Evolutionary conservation across 257 asterid genomes (phyloP).

Genomic region (Solanum tarapatanum): DNA sequence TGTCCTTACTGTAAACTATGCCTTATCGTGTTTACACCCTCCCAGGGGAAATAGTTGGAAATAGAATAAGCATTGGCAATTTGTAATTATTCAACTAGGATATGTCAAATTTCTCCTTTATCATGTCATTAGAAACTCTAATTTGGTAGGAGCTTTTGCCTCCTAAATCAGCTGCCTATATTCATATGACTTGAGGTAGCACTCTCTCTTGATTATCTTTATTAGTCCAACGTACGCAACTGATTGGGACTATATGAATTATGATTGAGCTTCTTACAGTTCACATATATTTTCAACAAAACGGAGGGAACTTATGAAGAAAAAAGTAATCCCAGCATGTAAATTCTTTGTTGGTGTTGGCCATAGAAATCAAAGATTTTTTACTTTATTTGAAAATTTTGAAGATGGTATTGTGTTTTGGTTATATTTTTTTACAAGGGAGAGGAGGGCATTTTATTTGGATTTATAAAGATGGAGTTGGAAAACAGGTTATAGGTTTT

Average conservation of each 20-base stretch:
- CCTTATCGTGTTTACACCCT: background rate
- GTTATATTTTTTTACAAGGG: background rate
- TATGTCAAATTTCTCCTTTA: background rate
- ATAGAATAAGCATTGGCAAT: background rate
- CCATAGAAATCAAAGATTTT: background rate
- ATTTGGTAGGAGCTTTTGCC: background rate
- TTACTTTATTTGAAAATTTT: background rate
- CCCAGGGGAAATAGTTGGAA: background rate
- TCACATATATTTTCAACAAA: background rate
- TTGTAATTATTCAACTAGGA: background rate
- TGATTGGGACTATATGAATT: background rate
- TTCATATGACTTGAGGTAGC: background rate
- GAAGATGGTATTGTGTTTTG: background rate
- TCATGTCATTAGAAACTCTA: background rate
- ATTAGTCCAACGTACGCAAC: background rate
- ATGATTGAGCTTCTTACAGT: background rate
- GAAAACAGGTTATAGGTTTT: background rate
- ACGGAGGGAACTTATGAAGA: background rate
- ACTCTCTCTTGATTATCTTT: background rate
- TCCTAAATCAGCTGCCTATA: background rate
- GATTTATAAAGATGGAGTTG: background rate
- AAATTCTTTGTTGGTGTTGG: background rate
- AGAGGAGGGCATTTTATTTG: background rate
- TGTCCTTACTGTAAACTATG: background rate
- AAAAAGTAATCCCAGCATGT: background rate